Evolutionary conservation across 306 rosid species (phyloP).

Genomic region (Cercis canadensis): DNA sequence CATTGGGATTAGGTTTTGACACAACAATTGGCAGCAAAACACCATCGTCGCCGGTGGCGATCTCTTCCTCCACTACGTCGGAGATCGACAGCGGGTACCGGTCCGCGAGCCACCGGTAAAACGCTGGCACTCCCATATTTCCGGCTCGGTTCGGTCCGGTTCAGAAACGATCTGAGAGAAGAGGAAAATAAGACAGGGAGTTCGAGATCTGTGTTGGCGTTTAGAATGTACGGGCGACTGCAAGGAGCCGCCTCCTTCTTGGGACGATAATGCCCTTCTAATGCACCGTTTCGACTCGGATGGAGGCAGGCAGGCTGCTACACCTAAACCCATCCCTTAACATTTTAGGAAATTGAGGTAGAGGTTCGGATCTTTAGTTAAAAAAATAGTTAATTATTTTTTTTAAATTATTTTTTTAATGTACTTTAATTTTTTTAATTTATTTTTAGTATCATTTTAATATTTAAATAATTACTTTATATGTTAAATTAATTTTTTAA

Average conservation of each 20-base stretch:
- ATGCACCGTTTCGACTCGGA: too few relatives aligned
- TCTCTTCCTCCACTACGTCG: conserved; percentile 81
- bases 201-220: conserved; percentile 49
- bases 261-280: conserved; percentile 52
- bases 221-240: conserved; percentile 42
- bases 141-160: conserved; percentile 50
- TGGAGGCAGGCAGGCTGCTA: too few relatives aligned
- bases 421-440: too few relatives aligned
- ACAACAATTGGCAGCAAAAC: conserved; percentile 51
- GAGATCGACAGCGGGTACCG: conserved; percentile 81
- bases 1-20: conserved; percentile 88
- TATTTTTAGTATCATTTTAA: too few relatives aligned
- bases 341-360: too few relatives aligned
- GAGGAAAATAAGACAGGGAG: background rate
- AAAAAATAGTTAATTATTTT: too few relatives aligned
- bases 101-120: conserved; percentile 98
- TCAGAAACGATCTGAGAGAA: conserved; percentile 22
- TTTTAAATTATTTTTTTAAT: too few relatives aligned
- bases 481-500: too few relatives aligned
- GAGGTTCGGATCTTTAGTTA: too few relatives aligned
- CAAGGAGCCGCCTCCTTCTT: conserved; percentile 32
- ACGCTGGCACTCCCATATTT: conserved; percentile 94
- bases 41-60: conserved; percentile 43
- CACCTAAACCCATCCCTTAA: too few relatives aligned
- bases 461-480: too few relatives aligned